phyloP scores from a whole-genome alignment of 2,329 filamentous ascomycete genomes.

The Lojkania enalia region DNA sequence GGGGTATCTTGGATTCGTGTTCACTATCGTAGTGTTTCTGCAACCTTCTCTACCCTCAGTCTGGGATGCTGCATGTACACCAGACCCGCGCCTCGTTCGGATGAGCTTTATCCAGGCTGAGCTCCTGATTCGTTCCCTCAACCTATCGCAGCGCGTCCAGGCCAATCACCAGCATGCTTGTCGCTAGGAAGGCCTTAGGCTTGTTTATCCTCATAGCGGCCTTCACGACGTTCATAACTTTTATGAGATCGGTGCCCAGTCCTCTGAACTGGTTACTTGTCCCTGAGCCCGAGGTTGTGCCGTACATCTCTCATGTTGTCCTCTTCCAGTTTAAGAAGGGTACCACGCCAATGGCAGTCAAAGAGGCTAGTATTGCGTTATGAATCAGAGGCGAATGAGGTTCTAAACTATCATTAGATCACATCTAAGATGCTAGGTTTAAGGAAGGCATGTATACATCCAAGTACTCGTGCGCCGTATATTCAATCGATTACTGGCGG shows the following conservation, averaged over 20 bases:
- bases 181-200: slow-evolving; percentile 24
- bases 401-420: slow-evolving; percentile 22
- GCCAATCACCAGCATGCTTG: no score
- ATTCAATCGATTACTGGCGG: slow-evolving; percentile 37
- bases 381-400: background rate
- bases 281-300: slow-evolving; percentile 6
- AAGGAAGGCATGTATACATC: slow-evolving; percentile 36
- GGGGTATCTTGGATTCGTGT: background rate
- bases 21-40: background rate
- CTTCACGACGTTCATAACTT: no score
- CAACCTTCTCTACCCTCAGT: no score
- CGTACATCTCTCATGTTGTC: slow-evolving; percentile 35
- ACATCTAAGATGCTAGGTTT: slow-evolving; percentile 34
- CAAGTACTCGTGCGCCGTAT: slow-evolving; percentile 29
- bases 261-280: slow-evolving; percentile 13
- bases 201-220: background rate
- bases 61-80: no score
- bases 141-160: no score
- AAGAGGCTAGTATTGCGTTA: slow-evolving; percentile 27
- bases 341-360: slow-evolving; percentile 27
- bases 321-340: slow-evolving; percentile 40
- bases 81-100: background rate
- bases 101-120: background rate
- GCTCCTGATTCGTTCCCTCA: background rate
- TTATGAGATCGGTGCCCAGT: slow-evolving; percentile 6